These are phyloP conservation scores for Alloteropsis angusta DNA, from an alignment of 202 grass and related monocot genomes.

Conservation along the genomic window DNA sequence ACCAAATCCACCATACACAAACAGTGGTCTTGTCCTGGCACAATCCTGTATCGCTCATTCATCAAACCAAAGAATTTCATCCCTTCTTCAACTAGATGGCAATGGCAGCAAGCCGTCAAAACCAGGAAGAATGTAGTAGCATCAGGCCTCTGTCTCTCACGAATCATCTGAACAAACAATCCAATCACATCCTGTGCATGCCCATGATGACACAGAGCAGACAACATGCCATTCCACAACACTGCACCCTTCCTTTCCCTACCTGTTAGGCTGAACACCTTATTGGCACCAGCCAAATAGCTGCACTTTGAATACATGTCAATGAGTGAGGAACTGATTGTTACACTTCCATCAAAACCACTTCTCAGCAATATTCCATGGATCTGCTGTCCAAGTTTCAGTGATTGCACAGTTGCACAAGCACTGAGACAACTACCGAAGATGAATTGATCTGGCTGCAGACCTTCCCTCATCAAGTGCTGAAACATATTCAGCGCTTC, in stretches of 20 bases:
- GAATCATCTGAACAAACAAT: constrained; percentile 57
- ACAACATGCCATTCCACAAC: constrained; percentile 53
- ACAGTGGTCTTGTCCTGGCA: constrained; percentile 45
- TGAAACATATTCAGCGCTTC: constrained; percentile 41
- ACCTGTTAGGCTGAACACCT: constrained; percentile 34
- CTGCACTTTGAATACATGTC: constrained; percentile 79
- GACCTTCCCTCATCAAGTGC: constrained; percentile 29
- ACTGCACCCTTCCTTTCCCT: constrained; percentile 24
- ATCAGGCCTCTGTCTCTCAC: constrained; percentile 39
- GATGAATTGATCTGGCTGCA: constrained; percentile 50
- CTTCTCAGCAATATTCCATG: constrained; percentile 47
- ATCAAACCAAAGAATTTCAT: constrained; percentile 58
- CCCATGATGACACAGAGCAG: constrained; percentile 49
- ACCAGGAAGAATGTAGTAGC: constrained; percentile 42
- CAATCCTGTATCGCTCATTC: constrained; percentile 41
- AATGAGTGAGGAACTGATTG: constrained; percentile 40
- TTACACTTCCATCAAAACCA: constrained; percentile 28
- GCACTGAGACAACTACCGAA: constrained; percentile 47
- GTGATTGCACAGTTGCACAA: constrained; percentile 35
- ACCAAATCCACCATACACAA: constrained; percentile 56
- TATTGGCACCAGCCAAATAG: constrained; percentile 32
- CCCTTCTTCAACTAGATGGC: constrained; percentile 46
- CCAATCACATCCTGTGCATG: constrained; percentile 30
- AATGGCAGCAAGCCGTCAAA: constrained; percentile 52
- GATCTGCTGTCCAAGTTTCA: constrained; percentile 55